These are phyloP conservation scores for Albophoma yamanashiensis DNA, from an alignment of 2,329 filamentous ascomycete genomes.

Conservation along the genomic window DNA sequence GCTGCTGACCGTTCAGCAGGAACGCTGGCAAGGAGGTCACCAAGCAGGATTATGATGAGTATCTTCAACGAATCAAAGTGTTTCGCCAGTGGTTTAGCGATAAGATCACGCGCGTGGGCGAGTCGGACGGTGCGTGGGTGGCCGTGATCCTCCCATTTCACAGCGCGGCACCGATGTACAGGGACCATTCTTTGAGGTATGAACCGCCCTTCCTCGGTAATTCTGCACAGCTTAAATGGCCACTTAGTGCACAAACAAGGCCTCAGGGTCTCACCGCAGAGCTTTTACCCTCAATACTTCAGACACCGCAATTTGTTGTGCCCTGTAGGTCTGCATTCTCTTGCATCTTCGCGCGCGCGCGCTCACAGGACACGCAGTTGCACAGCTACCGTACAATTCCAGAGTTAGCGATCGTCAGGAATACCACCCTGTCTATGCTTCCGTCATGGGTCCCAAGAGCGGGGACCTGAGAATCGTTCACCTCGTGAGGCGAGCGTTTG, in stretches of 20 bases:
- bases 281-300: slow-evolving; percentile 17
- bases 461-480: slow-evolving; percentile 15
- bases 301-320: slow-evolving; percentile 18
- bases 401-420: slow-evolving; percentile 15
- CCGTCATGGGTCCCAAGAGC: slow-evolving; percentile 16
- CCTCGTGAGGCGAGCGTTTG: slow-evolving; percentile 16
- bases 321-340: slow-evolving; percentile 19
- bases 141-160: slow-evolving; percentile 19
- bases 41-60: slow-evolving; percentile 11
- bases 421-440: slow-evolving; percentile 18
- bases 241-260: slow-evolving; percentile 13
- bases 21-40: slow-evolving; percentile 10
- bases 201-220: neutral
- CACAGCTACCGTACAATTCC: slow-evolving; percentile 19
- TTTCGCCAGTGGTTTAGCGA: slow-evolving; percentile 21
- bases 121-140: slow-evolving; percentile 9
- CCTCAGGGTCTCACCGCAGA: slow-evolving; percentile 13
- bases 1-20: slow-evolving; percentile 9
- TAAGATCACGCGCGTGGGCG: slow-evolving; percentile 11
- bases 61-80: slow-evolving; percentile 12
- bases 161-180: slow-evolving; percentile 10
- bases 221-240: slow-evolving; percentile 2
- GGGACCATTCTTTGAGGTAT: slow-evolving; percentile 15
- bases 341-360: neutral
- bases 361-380: slow-evolving; percentile 10